A percentile compares a stretch with the other conserved stretches of the same genome.
Conservation (phyloP, 2,329 filamentous ascomycete species). For the Aspergillus tubingensis region DNA sequence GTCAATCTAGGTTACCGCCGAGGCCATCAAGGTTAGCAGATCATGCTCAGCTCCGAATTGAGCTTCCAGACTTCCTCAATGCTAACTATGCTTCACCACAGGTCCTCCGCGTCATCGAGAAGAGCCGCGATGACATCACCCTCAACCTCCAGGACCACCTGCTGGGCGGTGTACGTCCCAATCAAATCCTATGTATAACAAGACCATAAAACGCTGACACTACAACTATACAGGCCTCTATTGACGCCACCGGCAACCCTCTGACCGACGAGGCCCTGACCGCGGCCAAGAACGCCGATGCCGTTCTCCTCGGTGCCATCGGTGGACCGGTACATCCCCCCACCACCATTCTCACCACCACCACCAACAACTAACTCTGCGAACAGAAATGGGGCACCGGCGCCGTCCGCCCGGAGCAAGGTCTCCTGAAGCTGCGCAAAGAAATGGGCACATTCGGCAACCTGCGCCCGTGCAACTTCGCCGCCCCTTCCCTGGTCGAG, state of each 20-base stretch:
- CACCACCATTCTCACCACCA: background rate
- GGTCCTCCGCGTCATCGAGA: constrained; percentile 78
- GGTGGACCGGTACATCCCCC: constrained; percentile 70
- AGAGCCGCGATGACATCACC: constrained; percentile 67
- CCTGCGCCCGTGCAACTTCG: constrained; percentile 94
- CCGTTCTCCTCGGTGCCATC: constrained; percentile 88
- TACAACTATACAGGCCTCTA: constrained; percentile 67
- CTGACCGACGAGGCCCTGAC: constrained; percentile 80
- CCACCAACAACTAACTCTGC: constrained; percentile 4
- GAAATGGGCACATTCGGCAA: constrained; percentile 94
- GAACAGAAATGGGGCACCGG: constrained; percentile 84
- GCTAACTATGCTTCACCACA: constrained; percentile 37
- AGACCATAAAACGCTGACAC: background rate
- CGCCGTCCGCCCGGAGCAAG: constrained; percentile 85
- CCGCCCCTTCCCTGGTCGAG: constrained; percentile 79
- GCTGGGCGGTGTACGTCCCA: constrained; percentile 77
- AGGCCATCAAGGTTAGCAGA: constrained; percentile 74
- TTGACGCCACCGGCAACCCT: constrained; percentile 75
- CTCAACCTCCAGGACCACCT: constrained; percentile 92
- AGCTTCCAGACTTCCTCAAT: background rate
- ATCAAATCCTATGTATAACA: background rate
- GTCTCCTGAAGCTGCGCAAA: constrained; percentile 86
- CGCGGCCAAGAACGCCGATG: constrained; percentile 82
- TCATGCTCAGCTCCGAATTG: background rate
- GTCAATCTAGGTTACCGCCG: constrained; percentile 67